Conservation (phyloP, 768 basidiomycete species). For the Sporobolomyces phaffii region DNA sequence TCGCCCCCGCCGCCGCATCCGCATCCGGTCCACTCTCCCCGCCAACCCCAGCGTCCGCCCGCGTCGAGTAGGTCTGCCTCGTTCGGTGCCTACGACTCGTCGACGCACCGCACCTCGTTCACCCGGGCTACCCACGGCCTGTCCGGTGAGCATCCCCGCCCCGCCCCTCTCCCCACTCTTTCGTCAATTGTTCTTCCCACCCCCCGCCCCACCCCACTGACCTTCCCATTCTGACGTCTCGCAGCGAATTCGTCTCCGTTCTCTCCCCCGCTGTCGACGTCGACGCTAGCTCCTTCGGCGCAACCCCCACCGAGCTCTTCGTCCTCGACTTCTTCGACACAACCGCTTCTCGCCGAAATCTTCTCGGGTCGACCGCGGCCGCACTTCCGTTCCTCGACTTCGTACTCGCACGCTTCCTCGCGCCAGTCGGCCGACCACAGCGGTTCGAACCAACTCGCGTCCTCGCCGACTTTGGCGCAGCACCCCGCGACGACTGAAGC, state of each 20-base stretch:
- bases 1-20: neutral
- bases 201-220: neutral
- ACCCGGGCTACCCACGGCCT: neutral
- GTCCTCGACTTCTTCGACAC: neutral
- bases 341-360: constrained; percentile 34
- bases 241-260: neutral
- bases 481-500: constrained; percentile 14
- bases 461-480: neutral
- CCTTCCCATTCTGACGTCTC: neutral
- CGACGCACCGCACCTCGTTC: neutral
- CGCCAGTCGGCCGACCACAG: neutral
- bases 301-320: neutral
- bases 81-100: neutral
- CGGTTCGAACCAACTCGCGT: neutral
- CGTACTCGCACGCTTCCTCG: neutral
- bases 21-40: neutral
- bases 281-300: neutral
- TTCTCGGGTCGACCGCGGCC: constrained; percentile 34
- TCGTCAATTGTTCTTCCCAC: neutral
- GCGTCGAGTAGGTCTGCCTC: neutral
- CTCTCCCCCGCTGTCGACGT: neutral
- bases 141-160: neutral
- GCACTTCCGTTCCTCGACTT: constrained; percentile 28
- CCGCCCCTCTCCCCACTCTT: neutral
- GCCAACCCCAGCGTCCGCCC: neutral